Percentiles rank a stretch among this genome's conserved stretches.
Conservation (phyloP, 164 flowering plant species). For the Euptelea pleiosperma region DNA sequence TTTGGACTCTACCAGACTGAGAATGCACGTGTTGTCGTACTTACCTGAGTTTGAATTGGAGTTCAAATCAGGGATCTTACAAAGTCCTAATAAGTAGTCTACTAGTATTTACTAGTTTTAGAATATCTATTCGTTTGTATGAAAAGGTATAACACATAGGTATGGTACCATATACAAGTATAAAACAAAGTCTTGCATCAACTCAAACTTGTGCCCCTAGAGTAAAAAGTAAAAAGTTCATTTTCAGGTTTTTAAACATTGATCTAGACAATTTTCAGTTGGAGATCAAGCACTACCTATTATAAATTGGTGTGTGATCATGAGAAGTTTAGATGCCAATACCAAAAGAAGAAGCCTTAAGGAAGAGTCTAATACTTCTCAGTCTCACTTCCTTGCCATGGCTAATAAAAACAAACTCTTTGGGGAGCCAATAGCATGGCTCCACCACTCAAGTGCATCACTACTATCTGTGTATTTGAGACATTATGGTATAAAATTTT, state of each 20-base stretch:
- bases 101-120: no score
- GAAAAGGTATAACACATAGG: not conserved
- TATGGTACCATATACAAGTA: not conserved
- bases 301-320: not conserved
- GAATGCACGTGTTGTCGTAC: not conserved
- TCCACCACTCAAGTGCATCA: no score
- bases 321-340: not conserved
- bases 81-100: not conserved
- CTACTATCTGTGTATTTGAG: no score
- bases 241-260: not conserved
- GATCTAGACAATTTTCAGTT: not conserved
- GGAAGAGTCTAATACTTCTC: no score
- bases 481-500: no score
- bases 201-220: not conserved
- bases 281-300: not conserved
- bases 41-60: not conserved
- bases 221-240: no score
- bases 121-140: not conserved
- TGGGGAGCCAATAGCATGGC: no score
- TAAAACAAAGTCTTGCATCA: slow-evolving; percentile 1
- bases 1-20: not conserved
- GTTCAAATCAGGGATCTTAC: not conserved
- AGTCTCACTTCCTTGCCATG: no score
- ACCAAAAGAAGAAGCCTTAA: not conserved
- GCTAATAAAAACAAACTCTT: no score